Base-by-base conservation (phyloP, 352 stramenopile genomes). In the Phytopythium helicoides region DNA sequence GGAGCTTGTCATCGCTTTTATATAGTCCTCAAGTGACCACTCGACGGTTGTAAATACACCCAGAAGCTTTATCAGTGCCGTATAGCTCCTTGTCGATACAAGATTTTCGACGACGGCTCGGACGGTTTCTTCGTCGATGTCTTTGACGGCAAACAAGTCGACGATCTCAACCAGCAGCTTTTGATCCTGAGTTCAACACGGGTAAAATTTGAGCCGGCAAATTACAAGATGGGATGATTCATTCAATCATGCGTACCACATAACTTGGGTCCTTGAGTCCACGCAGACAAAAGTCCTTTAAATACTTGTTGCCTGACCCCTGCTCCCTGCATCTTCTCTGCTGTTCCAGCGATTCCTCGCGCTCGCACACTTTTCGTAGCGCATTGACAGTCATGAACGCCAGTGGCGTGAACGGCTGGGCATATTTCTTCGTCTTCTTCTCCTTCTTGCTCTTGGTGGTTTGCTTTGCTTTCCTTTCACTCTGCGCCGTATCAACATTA, bases 141-240 rank as follows among this genome's bases (percentile, higher is more conserved):
- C 56, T 1, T 50, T 66, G 23, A 83, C 46, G 2, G 37, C 23
- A 36, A 88, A 87, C 5, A 88, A 48, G 9, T 85, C 77, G 14
- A 85, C 23, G 5, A 88, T 62, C 36, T 85, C 77, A 4, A 85
- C 74, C 7, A 88, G 50, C 23, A 88, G 54, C 42, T 86, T 88
- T 16, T 67, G 58, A 22, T 88, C 72, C 71, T 78, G 47, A 18
- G 56, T 48, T 7, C 21, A 52, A n/a, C 22, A 35, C 15, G 42
- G 7, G n/a, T n/a, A n/a, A n/a, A n/a, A n/a, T n/a, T n/a, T n/a
- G n/a, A n/a, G n/a, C n/a, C n/a, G n/a, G n/a, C n/a, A n/a, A n/a
- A n/a, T n/a, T n/a, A n/a, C n/a, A n/a, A n/a, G n/a, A n/a, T n/a
- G n/a, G n/a, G n/a, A n/a, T n/a, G n/a, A n/a, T 6, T 19, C 4